Evolutionary conservation across 2,329 filamentous ascomycete species (phyloP).

Genomic region (Colletotrichum sidae): DNA sequence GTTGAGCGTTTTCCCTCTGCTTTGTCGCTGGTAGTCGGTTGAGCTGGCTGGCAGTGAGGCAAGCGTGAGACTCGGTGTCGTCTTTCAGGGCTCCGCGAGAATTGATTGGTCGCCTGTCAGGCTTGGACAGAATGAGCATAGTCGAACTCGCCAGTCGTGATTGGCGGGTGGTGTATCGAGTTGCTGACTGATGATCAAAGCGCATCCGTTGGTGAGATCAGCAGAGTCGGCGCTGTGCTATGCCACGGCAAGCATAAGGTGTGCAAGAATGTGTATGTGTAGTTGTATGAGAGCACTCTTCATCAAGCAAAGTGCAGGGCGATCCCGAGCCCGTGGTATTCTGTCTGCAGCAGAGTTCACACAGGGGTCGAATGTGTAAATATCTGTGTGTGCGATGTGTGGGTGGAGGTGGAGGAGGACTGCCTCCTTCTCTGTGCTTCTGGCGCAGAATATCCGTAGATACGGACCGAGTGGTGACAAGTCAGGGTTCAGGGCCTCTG

Average conservation of each 20-base stretch:
- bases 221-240: constrained; percentile 1
- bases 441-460: not conserved
- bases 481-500: constrained; percentile 14
- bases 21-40: constrained; percentile 11
- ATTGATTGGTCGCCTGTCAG: constrained; percentile 21
- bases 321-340: not conserved
- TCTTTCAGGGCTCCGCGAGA: constrained; percentile 14
- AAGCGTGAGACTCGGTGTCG: constrained; percentile 16
- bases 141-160: constrained; percentile 30
- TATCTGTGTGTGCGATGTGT: constrained; percentile 3
- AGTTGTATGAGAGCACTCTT: no score
- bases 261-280: no score
- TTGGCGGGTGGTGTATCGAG: constrained; percentile 15
- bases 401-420: constrained; percentile 18
- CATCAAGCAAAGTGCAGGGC: not conserved
- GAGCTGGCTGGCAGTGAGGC: constrained; percentile 6
- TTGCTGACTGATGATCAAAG: constrained; percentile 11
- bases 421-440: not conserved
- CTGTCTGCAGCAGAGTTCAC: not conserved
- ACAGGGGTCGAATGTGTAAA: not conserved
- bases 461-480: constrained; percentile 1
- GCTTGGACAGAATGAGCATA: not conserved
- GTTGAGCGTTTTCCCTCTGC: constrained; percentile 16
- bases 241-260: not conserved
- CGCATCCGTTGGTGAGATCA: not conserved